Percentiles rank a stretch among this genome's conserved stretches.
These are phyloP conservation scores for Reticulascus tulasneorum DNA, from an alignment of 2,329 filamentous ascomycete genomes.

Conservation along the genomic window DNA sequence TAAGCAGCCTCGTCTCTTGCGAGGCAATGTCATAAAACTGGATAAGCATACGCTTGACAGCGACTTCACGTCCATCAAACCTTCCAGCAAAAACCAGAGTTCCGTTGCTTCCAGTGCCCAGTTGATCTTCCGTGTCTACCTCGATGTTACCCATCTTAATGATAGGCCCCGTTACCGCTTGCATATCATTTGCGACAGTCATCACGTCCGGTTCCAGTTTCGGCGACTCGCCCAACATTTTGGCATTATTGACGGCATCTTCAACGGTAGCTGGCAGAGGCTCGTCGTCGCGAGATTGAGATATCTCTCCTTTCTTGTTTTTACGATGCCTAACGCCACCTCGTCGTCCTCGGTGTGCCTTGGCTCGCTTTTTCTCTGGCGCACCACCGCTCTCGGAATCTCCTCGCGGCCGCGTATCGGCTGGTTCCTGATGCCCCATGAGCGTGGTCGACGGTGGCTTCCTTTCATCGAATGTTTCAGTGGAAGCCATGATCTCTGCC, in stretches of 20 bases:
- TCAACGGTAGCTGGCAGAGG: conserved; percentile 47
- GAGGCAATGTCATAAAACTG: conserved; percentile 95
- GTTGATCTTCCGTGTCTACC: conserved; percentile 58
- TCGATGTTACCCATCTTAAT: conserved; percentile 61
- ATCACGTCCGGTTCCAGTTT: conserved; percentile 60
- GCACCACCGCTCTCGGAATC: conserved; percentile 23
- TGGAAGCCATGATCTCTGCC: no score
- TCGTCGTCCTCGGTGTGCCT: conserved; percentile 65
- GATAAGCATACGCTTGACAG: conserved; percentile 93
- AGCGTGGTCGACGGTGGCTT: not conserved
- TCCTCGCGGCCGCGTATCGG: no score
- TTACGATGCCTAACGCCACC: conserved; percentile 67
- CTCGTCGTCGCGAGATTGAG: conserved; percentile 47
- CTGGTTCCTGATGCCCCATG: not conserved
- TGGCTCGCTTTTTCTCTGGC: conserved; percentile 63
- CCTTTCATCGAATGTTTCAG: not conserved
- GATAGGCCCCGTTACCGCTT: conserved; percentile 55
- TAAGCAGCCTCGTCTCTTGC: conserved; percentile 83
- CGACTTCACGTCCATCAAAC: conserved; percentile 88
- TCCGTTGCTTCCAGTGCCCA: conserved; percentile 87
- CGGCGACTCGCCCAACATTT: conserved; percentile 50
- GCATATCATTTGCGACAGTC: conserved; percentile 53
- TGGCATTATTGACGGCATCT: conserved; percentile 56
- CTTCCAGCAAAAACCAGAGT: conserved; percentile 93
- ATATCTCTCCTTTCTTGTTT: conserved; percentile 46